Percentiles rank a stretch among this genome's conserved stretches.
Evolutionary conservation across 345 rosid genomes (phyloP).

Genomic region (Syzygium grande): DNA sequence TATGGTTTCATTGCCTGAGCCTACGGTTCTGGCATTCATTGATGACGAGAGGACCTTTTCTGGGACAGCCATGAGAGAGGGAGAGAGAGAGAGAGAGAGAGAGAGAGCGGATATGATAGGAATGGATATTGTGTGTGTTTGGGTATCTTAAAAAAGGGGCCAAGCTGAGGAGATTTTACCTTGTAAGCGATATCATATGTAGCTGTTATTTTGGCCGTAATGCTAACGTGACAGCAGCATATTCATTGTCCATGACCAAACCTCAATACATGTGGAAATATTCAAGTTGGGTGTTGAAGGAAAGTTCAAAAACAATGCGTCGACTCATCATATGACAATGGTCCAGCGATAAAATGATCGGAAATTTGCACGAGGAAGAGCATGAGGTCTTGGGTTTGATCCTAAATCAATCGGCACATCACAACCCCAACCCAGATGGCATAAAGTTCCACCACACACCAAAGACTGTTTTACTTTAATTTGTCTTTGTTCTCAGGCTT

Average conservation of each 20-base stretch:
- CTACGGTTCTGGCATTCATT: constrained; percentile 11
- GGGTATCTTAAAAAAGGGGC: neutral
- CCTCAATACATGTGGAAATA: neutral
- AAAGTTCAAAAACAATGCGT: neutral
- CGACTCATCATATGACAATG: neutral
- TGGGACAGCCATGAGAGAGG: neutral
- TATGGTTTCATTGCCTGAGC: constrained; percentile 6
- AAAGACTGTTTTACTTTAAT: neutral
- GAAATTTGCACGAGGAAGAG: neutral
- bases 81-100: neutral
- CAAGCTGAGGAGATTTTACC: neutral
- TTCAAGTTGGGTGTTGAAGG: neutral
- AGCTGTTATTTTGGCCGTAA: neutral
- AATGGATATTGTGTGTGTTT: neutral
- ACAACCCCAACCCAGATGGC: neutral
- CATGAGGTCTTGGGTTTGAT: neutral
- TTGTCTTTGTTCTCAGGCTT: neutral
- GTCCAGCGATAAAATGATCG: neutral
- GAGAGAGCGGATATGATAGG: neutral
- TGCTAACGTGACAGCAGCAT: neutral
- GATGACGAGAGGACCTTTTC: constrained; percentile 3
- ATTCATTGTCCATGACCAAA: neutral
- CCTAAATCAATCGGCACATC: neutral
- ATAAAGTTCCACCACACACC: neutral
- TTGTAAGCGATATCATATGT: neutral